phyloP scores from a whole-genome alignment of 371 early-diverging fungal genomes.

The Mucor sp. region DNA sequence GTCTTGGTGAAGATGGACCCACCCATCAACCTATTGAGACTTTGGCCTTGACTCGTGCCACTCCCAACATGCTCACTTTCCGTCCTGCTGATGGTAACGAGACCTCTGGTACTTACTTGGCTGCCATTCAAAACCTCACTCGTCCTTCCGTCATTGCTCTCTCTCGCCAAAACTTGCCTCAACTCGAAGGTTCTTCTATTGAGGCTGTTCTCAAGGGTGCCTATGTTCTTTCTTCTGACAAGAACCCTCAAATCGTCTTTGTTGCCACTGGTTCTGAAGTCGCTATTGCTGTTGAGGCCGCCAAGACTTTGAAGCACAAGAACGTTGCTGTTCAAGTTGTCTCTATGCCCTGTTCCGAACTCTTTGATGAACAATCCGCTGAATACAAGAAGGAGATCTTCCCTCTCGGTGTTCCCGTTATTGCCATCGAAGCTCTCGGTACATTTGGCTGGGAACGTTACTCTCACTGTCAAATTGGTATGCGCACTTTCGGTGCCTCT shows the following conservation, averaged over 20 bases:
- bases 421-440: slow-evolving; percentile 92
- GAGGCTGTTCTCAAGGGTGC: slow-evolving; percentile 80
- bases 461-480: slow-evolving; percentile 88
- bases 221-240: slow-evolving; percentile 71
- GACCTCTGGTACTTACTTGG: slow-evolving; percentile 87
- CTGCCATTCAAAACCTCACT: slow-evolving; percentile 67
- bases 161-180: slow-evolving; percentile 95
- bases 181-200: slow-evolving; percentile 81
- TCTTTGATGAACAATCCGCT: slow-evolving; percentile 90
- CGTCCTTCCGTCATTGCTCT: slow-evolving; percentile 91
- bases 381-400: slow-evolving; percentile 90
- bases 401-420: slow-evolving; percentile 72
- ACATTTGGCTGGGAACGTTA: slow-evolving; percentile 97
- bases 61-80: slow-evolving; percentile 90
- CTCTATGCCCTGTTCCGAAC: slow-evolving; percentile 95
- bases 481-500: slow-evolving; percentile 93
- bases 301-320: slow-evolving; percentile 67
- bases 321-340: slow-evolving; percentile 79
- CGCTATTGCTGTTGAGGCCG: slow-evolving; percentile 84
- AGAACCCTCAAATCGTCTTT: slow-evolving; percentile 65
- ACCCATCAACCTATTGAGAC: slow-evolving; percentile 99
- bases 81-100: slow-evolving; percentile 99
- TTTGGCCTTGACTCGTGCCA: slow-evolving; percentile 88
- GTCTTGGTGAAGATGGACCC: slow-evolving; percentile 99
- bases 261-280: slow-evolving; percentile 98